Base-by-base conservation (phyloP, 1,139 yeast genomes). In the Waltiozyma sp. region DNA sequence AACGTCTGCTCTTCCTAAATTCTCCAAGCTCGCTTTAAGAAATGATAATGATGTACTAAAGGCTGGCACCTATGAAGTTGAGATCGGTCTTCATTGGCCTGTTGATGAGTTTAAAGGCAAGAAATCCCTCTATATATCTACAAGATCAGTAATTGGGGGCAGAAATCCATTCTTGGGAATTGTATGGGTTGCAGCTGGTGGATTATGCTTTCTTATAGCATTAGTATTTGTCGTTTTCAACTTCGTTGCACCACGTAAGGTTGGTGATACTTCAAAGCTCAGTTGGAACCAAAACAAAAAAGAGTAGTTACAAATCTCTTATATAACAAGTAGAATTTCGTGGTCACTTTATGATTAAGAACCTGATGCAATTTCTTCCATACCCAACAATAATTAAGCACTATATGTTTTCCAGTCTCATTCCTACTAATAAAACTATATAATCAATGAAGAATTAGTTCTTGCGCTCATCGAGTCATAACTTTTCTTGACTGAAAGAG, bases 171-270 rank as follows among this genome's bases (percentile, higher is more conserved):
- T 89, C 57, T 65, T 91, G 54, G 97, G 98, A 24, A 76, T 87
- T 45, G 75, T 88, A 33, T 91, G 95, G 82, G 76, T 91, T 56
- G 93, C 78, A 15, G 94, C 86, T 21, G 97, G 97, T n/a, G 95
- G 88, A 3, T 64, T 89, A n/a, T 84, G 58, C 40, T 39, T 57
- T n/a, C 24, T 52, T 19, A 38, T 54, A 24, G 52, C 54, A 8
- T 7, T 54, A 16, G 46, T 42, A 2, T 56, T 53, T 41, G 41
- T 53, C 35, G 42, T 52, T 19, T 48, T 53, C n/a, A 52, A 53
- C 38, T 24, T 54, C 3, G 39, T 50, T 15, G 45, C 45, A 4
- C 57, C 53, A 16, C 53, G 57, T 46, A 54, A 53, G 37, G 39
- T 47, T 41, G 59, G 59, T 15, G 59, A 55, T 39, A 50, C 51